phyloP scores from a whole-genome alignment of 768 basidiomycete genomes.

The Fibroporia radiculosa region DNA sequence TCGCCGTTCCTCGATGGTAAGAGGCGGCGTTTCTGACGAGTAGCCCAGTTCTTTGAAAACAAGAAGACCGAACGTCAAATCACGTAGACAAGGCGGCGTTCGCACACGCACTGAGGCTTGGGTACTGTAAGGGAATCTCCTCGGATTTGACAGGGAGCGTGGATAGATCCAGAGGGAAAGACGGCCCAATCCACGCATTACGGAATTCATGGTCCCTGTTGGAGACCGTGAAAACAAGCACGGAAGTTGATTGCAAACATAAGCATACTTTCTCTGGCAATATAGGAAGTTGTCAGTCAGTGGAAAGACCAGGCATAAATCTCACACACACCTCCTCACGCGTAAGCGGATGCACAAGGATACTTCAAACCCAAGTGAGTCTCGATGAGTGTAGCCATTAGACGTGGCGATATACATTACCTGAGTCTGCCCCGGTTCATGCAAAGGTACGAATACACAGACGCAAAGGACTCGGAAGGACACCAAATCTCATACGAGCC shows the following conservation, averaged over 20 bases:
- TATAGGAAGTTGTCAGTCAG: not conserved
- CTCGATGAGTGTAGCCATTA: not conserved
- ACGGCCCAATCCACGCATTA: constrained; percentile 64
- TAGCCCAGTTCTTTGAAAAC: constrained; percentile 54
- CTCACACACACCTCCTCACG: constrained; percentile 59
- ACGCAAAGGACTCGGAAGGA: constrained; percentile 63
- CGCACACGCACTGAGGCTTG: constrained; percentile 27
- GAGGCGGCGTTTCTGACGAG: constrained; percentile 41
- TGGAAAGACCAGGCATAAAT: not conserved
- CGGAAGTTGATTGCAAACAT: not conserved
- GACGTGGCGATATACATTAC: constrained; percentile 25
- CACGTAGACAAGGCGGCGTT: not conserved
- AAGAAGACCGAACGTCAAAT: not conserved
- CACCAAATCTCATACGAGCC: constrained; percentile 83
- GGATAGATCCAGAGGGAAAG: constrained; percentile 60
- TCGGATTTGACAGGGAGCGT: constrained; percentile 43
- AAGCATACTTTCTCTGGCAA: constrained; percentile 44
- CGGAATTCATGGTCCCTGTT: constrained; percentile 64
- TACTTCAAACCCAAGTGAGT: constrained; percentile 29
- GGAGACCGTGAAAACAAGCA: not conserved
- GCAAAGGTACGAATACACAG: constrained; percentile 72
- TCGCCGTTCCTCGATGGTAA: constrained; percentile 54
- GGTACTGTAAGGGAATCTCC: constrained; percentile 60
- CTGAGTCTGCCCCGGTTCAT: constrained; percentile 62
- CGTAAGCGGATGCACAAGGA: constrained; percentile 71